Percentiles rank a stretch among this genome's conserved stretches.
These are phyloP conservation scores for Physocladia obscura DNA, from an alignment of 192 early-diverging fungal genomes.

Conservation along the genomic window DNA sequence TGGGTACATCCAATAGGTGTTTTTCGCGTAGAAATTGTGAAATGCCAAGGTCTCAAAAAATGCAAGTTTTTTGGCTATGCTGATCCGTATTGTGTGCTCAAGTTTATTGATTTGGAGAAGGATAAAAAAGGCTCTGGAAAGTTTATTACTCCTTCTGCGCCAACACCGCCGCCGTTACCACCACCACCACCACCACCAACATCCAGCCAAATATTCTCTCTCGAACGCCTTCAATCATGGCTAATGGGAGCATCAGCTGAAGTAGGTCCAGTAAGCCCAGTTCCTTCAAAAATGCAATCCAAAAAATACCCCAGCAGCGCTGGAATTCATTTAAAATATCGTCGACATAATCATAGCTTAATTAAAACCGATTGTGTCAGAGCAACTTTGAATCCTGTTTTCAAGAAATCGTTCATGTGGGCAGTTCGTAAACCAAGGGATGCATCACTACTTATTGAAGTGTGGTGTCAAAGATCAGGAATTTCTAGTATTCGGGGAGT, in stretches of 20 bases:
- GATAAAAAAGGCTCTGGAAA: neutral
- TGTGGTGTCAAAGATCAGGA: conserved; percentile 1
- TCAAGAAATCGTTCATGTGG: conserved; percentile 21
- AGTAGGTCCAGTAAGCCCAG: neutral
- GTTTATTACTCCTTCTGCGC: neutral
- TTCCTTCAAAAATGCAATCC: neutral
- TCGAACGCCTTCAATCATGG: neutral
- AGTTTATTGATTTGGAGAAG: conserved; percentile 5
- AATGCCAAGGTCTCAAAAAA: neutral
- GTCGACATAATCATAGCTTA: neutral
- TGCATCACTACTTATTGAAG: conserved; percentile 18
- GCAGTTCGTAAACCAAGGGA: conserved; percentile 21
- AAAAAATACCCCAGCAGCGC: neutral
- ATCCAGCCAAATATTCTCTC: neutral
- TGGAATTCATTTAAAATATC: neutral
- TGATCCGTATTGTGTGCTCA: conserved; percentile 17
- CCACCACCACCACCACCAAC: neutral
- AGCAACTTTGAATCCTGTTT: neutral
- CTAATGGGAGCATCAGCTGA: neutral
- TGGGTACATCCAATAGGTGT: conserved; percentile 22
- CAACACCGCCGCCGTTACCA: neutral
- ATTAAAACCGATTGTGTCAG: neutral
- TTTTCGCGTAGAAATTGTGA: conserved; percentile 22
- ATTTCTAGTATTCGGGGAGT: conserved; percentile 1
- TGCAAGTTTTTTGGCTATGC: conserved; percentile 2